Evolutionary conservation across 2,329 filamentous ascomycete species (phyloP).

Genomic region (Cercospora sp.): DNA sequence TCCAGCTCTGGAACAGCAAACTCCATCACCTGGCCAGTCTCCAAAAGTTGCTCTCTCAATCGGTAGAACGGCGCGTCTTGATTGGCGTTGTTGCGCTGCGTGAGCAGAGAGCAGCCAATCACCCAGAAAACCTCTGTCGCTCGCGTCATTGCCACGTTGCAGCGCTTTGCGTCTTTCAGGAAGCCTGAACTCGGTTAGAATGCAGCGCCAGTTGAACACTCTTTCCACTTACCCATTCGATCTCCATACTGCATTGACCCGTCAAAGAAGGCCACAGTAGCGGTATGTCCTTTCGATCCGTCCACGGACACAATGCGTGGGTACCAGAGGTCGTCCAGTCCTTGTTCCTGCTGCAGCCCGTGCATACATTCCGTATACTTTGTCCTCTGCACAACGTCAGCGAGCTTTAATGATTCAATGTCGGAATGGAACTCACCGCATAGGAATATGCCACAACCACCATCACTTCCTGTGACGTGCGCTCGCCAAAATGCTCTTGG

Average conservation of each 20-base stretch:
- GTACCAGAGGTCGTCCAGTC: slow-evolving; percentile 2
- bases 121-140: slow-evolving; percentile 30
- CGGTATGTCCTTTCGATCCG: slow-evolving; percentile 22
- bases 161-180: slow-evolving; percentile 22
- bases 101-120: slow-evolving; percentile 10
- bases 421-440: slow-evolving; percentile 13
- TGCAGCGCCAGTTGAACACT: too few species aligned
- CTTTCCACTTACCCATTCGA: neutral
- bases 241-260: slow-evolving; percentile 6
- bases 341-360: neutral
- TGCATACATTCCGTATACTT: slow-evolving; percentile 7
- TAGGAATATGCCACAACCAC: slow-evolving; percentile 24
- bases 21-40: neutral
- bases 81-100: neutral
- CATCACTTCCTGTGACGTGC: slow-evolving; percentile 21
- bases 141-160: slow-evolving; percentile 30
- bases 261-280: slow-evolving; percentile 27
- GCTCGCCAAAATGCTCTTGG: slow-evolving; percentile 18
- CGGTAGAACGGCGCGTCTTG: neutral
- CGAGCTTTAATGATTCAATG: too few species aligned
- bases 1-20: neutral
- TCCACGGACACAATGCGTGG: slow-evolving; percentile 26
- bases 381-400: neutral
- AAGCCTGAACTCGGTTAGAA: slow-evolving; percentile 8
- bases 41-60: neutral